Conservation (phyloP, 495 filamentous ascomycete genomes). For the Chaetomidium leptoderma region DNA sequence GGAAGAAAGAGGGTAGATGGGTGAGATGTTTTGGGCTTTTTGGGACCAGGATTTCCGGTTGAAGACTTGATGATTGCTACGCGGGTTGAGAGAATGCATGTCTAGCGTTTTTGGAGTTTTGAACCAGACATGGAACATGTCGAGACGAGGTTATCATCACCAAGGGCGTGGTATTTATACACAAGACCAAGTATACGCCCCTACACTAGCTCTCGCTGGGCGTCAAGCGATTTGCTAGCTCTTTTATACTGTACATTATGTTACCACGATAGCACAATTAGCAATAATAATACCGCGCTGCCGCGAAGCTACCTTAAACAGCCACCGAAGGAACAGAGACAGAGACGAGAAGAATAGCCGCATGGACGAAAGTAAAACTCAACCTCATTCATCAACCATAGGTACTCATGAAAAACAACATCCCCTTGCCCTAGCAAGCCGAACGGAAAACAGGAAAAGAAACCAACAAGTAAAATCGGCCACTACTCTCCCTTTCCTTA, state of each 20-base stretch:
- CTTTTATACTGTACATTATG: no score
- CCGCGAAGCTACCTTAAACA: neutral
- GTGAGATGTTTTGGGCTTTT: constrained; percentile 52
- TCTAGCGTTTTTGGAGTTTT: neutral
- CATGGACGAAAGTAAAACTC: neutral
- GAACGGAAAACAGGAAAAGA: neutral
- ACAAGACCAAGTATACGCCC: no score
- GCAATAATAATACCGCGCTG: no score
- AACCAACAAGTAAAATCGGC: neutral
- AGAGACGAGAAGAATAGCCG: neutral
- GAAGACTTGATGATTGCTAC: constrained; percentile 1
- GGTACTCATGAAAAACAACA: neutral
- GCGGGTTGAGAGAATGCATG: neutral
- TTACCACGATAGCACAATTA: no score
- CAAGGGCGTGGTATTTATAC: no score
- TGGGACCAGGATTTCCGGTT: constrained; percentile 46
- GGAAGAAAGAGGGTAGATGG: constrained; percentile 39
- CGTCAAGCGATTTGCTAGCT: no score
- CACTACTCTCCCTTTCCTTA: constrained; percentile 23
- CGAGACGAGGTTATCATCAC: no score
- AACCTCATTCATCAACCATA: constrained; percentile 9
- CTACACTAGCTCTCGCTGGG: no score
- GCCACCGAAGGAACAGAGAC: neutral
- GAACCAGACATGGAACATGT: no score
- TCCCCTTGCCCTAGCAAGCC: neutral